phyloP scores from a whole-genome alignment of 2,329 filamentous ascomycete genomes.

The Xylaria sp. region DNA sequence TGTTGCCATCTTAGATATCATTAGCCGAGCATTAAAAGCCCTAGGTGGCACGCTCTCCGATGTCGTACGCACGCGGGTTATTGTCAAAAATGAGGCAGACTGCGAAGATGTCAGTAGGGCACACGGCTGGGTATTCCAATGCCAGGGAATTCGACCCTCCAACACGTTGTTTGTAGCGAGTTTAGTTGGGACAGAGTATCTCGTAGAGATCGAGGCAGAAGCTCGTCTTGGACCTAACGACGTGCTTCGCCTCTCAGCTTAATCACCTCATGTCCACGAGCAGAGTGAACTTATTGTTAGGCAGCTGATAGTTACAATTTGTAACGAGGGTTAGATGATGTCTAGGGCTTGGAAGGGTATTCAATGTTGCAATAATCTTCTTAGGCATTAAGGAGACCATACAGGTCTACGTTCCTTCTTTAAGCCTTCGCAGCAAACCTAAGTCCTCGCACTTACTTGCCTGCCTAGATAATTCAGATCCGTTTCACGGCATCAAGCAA shows the following conservation, averaged over 20 bases:
- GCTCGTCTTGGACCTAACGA: constrained; percentile 31
- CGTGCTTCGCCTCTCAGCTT: constrained; percentile 23
- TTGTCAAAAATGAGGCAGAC: constrained; percentile 42
- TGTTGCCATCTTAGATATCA: constrained; percentile 47
- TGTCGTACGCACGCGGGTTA: constrained; percentile 45
- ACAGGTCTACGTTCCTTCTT: too few species aligned
- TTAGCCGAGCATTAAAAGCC: constrained; percentile 42
- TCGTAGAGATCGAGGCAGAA: constrained; percentile 43
- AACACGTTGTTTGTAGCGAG: constrained; percentile 38
- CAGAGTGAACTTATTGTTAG: not conserved
- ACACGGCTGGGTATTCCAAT: constrained; percentile 46
- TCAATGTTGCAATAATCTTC: too few species aligned
- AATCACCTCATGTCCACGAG: not conserved
- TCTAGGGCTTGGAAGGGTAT: too few species aligned
- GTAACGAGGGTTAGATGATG: too few species aligned
- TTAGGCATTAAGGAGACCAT: too few species aligned
- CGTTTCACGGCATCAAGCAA: too few species aligned
- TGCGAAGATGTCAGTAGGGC: constrained; percentile 45
- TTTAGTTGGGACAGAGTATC: constrained; percentile 34
- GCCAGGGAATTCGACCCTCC: constrained; percentile 41
- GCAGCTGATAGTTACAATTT: not conserved
- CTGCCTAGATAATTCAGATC: too few species aligned
- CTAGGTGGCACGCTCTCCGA: constrained; percentile 45
- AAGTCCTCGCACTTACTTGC: too few species aligned
- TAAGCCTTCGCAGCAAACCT: too few species aligned